Conservation (phyloP, 805 yeast genomes). For the Saccharomycopsis sp. region DNA sequence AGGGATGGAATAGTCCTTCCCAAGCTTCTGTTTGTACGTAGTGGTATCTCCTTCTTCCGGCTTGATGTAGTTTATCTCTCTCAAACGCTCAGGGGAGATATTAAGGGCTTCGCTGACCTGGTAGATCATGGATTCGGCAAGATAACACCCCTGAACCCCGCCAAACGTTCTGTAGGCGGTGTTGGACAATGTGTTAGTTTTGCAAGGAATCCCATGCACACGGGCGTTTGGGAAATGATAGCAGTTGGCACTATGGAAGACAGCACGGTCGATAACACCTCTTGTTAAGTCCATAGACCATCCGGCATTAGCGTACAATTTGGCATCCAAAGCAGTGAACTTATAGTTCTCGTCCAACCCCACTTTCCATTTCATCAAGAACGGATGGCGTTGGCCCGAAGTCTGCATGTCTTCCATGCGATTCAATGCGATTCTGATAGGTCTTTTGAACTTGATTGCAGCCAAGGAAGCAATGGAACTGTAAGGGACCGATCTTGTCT, state of each 20-base stretch:
- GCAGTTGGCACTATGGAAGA: constrained; percentile 37
- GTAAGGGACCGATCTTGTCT: constrained; percentile 35
- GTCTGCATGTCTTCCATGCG: constrained; percentile 40
- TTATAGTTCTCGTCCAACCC: constrained; percentile 35
- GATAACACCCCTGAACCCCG: constrained; percentile 44
- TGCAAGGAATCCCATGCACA: constrained; percentile 34
- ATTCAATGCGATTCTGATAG: constrained; percentile 36
- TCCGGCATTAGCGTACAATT: constrained; percentile 40
- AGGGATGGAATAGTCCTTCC: constrained; percentile 35
- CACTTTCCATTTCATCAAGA: constrained; percentile 37
- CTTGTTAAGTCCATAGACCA: constrained; percentile 43
- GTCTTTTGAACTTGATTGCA: constrained; percentile 36
- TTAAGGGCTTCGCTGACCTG: constrained; percentile 35
- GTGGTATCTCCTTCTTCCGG: constrained; percentile 29
- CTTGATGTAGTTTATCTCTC: constrained; percentile 34
- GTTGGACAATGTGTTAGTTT: constrained; percentile 40
- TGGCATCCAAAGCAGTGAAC: constrained; percentile 35
- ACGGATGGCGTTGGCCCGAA: constrained; percentile 44
- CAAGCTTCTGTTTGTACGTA: constrained; percentile 35
- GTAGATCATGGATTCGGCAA: constrained; percentile 35
- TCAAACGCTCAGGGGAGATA: constrained; percentile 34
- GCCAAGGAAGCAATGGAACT: constrained; percentile 36
- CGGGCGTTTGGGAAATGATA: constrained; percentile 38
- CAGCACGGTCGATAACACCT: constrained; percentile 44
- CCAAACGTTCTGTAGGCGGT: constrained; percentile 46